phyloP scores from a whole-genome alignment of 2,329 filamentous ascomycete genomes.

The Didymella sp. region DNA sequence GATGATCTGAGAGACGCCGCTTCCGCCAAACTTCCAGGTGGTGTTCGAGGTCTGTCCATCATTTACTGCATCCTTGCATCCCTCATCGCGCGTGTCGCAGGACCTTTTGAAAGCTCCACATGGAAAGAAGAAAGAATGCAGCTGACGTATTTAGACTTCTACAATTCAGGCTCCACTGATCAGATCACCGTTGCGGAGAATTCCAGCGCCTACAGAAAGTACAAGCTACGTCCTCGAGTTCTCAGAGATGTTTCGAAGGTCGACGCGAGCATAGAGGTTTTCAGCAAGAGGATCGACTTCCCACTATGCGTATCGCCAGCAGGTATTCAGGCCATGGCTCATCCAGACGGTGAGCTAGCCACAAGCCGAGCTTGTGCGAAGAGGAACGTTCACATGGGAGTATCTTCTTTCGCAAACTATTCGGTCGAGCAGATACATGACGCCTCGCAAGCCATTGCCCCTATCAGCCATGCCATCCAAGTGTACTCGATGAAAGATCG shows the following conservation, averaged over 20 bases:
- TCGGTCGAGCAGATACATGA: neutral
- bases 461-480: slow-evolving; percentile 2
- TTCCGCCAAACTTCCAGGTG: slow-evolving; percentile 24
- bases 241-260: slow-evolving; percentile 11
- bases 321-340: slow-evolving; percentile 4
- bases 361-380: slow-evolving; percentile 5
- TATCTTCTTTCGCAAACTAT: slow-evolving; percentile 6
- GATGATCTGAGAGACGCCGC: slow-evolving; percentile 45
- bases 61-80: neutral
- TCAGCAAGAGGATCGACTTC: slow-evolving; percentile 4
- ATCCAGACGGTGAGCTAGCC: slow-evolving; percentile 4
- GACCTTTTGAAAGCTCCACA: neutral
- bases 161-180: slow-evolving; percentile 65
- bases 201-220: neutral
- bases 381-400: slow-evolving; percentile 4
- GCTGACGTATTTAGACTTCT: slow-evolving; percentile 55
- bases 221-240: slow-evolving; percentile 5
- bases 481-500: slow-evolving; percentile 11
- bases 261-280: neutral
- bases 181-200: slow-evolving; percentile 30
- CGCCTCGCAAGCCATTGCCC: neutral
- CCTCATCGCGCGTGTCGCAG: neutral
- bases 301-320: slow-evolving; percentile 6
- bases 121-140: neutral
- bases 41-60: slow-evolving; percentile 16